Evolutionary conservation across 106 monocot species (phyloP).

Genomic region (Gastrodia elata): DNA sequence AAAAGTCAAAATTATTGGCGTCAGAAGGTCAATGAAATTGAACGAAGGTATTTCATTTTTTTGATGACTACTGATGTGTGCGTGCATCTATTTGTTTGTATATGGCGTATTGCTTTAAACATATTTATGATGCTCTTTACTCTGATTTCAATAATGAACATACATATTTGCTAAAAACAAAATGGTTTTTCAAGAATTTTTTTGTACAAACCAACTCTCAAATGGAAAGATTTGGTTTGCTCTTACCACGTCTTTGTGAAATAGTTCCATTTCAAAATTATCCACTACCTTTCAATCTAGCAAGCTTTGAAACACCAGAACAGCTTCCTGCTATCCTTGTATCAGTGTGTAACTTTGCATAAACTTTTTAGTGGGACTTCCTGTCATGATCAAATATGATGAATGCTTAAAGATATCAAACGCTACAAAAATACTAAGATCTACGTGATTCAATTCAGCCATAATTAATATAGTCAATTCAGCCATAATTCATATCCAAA

Average conservation of each 20-base stretch:
- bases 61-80: background rate
- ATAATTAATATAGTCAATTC: background rate
- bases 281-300: background rate
- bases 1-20: conserved; percentile 59
- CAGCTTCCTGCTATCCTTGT: background rate
- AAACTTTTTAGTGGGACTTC: background rate
- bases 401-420: background rate
- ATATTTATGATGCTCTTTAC: background rate
- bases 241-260: background rate
- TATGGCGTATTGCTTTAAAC: too few relatives aligned
- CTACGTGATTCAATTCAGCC: background rate
- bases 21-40: conserved; percentile 57
- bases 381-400: background rate
- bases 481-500: background rate
- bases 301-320: background rate
- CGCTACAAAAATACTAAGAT: background rate
- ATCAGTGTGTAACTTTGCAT: too few relatives aligned
- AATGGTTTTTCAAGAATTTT: background rate
- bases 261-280: background rate
- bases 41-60: conserved; percentile 54
- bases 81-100: background rate
- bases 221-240: background rate
- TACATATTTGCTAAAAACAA: background rate
- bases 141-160: background rate
- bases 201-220: background rate